Conservation (phyloP, 805 yeast species). For the Starmerella bombicola region DNA sequence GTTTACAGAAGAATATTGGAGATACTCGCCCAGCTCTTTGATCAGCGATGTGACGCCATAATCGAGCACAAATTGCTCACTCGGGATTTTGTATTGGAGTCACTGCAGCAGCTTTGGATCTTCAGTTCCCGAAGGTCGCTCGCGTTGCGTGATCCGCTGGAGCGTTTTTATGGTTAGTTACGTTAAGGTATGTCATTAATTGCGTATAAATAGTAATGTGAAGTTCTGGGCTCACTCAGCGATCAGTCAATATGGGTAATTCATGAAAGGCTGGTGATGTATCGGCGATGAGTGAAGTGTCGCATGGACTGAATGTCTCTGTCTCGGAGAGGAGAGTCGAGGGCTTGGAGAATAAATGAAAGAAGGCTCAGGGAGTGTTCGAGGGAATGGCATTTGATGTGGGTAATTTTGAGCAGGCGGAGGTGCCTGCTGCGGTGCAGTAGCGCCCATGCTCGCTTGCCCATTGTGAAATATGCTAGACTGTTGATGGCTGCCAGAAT, state of each 20-base stretch:
- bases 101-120: conserved; percentile 6
- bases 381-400: neutral
- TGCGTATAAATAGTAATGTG: too few relatives aligned
- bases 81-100: neutral
- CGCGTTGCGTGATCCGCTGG: neutral
- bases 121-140: neutral
- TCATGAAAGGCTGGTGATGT: conserved; percentile 5
- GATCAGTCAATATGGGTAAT: conserved; percentile 8
- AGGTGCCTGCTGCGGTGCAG: neutral
- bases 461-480: neutral
- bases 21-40: neutral
- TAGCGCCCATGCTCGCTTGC: neutral
- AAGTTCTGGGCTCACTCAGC: too few relatives aligned
- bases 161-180: neutral
- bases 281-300: conserved; percentile 12
- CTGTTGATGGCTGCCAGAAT: conserved; percentile 1
- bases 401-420: neutral
- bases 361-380: neutral
- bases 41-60: conserved; percentile 6
- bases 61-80: conserved; percentile 2
- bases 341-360: conserved; percentile 1
- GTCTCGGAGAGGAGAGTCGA: conserved; percentile 3
- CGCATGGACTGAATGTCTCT: conserved; percentile 10
- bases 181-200: too few relatives aligned
- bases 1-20: neutral